Evolutionary conservation across 331 rosid genomes (phyloP), one percentile per base, ranked within the genome.

Genomic region (Saraca asoca): DNA sequence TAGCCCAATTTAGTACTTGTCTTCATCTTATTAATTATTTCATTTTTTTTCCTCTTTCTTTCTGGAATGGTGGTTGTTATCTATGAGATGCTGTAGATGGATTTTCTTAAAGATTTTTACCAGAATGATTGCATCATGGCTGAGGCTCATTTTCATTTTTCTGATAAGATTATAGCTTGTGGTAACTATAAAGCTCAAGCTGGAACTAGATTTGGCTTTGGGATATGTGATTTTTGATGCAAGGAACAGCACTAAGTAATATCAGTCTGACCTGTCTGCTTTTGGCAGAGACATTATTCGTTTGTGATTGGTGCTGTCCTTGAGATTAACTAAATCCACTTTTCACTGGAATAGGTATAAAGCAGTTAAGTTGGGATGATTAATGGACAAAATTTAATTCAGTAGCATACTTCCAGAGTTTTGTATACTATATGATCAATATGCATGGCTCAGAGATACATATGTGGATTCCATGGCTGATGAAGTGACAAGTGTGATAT

Each of bases 21-120:
- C 51, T 34, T 50, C 54, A 39, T 56, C 68, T 66, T 64, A 80
- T 64, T 51, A 69, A 61, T 77, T 51, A 52, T 72, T 75, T 58
- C 52, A 8, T 80, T 71, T 80, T 14, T 81, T 81, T 68, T 71
- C 24, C 50, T 50, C 8, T 73, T 68, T 62, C 9, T 58, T 76
- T 71, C 7, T 72, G 82, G 84, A 58, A 45, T 73, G 85, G 65
- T 57, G 79, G 77, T 73, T 76, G 62, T 66, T 72, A 72, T 69
- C 81, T 67, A 72, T 79, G 81, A 77, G 80, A 79, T 74, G 81
- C 69, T 5, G 62, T 81, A 33, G 75, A 73, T 82, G 80, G 84
- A 52, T 69, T 62, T 70, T 56, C 65, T 69, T 45, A 77, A 62
- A 68, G 82, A 42, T 50, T 85, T 85, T 77, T 80, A 61, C 69